Base-by-base conservation (phyloP, 768 basidiomycete genomes). In the Cubamyces sp. region DNA sequence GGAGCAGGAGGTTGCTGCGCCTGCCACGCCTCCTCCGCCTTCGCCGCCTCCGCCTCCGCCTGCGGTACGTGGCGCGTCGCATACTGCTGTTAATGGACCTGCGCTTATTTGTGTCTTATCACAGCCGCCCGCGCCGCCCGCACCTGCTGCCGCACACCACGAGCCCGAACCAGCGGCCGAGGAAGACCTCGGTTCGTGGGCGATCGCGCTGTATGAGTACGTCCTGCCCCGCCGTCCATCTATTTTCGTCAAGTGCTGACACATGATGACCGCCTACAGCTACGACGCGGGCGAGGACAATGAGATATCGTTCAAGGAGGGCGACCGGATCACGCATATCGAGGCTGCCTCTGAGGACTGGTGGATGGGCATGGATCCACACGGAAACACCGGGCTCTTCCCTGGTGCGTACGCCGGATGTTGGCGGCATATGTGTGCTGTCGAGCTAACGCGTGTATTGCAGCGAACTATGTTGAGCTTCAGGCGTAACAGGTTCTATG, bases 271-370 rank as follows among this genome's bases (percentile, higher is more conserved):
- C 40, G 23, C 52, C 1, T 56, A 7, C 51, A 95, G 92, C 65
- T 96, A 96, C 69, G 92, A 94, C 11, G 92, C 95, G 0, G 85
- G 85, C 0, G 95, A 97, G 71, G 94, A 94, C 66, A 97, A 98
- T 70, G 95, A 97, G 70, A 76, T 97, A 28, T 82, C 87, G 3
- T 94, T 98, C 83, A 77, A 73, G 30, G 94, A 94, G 73, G 92
- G 92, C 26, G 94, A 95, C 39, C 76, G 79, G 58, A 91, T 97
- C 70, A 81, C 78, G 18, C 80, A 89, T 57, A 91, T 97, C 55
- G 91, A 93, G 69, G 86, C 88, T 55, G 86, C 85, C 6, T 87
- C 85, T 9, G 92, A 93, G n/a, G 92, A 92, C 66, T 94, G 92
- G 93, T 94, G 92, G 92, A 80, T 87, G 64, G 92, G 92, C 3